Conservation (phyloP, 805 yeast genomes). For the Candida ficus region DNA sequence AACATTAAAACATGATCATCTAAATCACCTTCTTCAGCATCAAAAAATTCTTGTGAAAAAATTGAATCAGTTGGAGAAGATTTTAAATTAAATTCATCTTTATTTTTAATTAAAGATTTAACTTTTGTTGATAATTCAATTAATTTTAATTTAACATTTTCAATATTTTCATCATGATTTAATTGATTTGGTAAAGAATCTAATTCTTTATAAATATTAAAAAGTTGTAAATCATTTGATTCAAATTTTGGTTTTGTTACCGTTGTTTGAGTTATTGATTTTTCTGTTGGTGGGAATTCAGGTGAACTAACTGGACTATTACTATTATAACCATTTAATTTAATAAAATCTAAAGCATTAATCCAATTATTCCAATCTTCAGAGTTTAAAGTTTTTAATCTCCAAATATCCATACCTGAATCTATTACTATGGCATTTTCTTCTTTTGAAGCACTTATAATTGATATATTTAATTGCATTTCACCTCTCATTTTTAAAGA, state of each 20-base stretch:
- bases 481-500: constrained; percentile 80
- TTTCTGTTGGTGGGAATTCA: constrained; percentile 5
- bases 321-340: constrained; percentile 9
- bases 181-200: constrained; percentile 3
- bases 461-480: constrained; percentile 79
- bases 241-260: too few species aligned
- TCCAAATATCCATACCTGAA: constrained; percentile 95
- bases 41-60: constrained; percentile 52
- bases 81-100: neutral
- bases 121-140: neutral
- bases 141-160: neutral
- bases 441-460: constrained; percentile 72
- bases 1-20: constrained; percentile 19
- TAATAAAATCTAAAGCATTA: constrained; percentile 56
- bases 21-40: constrained; percentile 53
- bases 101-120: constrained; percentile 5
- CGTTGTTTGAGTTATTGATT: too few species aligned
- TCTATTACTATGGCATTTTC: constrained; percentile 73
- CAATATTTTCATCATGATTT: constrained; percentile 2
- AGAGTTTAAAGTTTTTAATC: constrained; percentile 59
- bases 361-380: constrained; percentile 80
- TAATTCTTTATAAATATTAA: constrained; percentile 1
- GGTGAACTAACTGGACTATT: constrained; percentile 4
- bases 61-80: constrained; percentile 27
- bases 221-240: constrained; percentile 1